Evolutionary conservation across 345 rosid species (phyloP).

Genomic region (Gossypium sturtianum): DNA sequence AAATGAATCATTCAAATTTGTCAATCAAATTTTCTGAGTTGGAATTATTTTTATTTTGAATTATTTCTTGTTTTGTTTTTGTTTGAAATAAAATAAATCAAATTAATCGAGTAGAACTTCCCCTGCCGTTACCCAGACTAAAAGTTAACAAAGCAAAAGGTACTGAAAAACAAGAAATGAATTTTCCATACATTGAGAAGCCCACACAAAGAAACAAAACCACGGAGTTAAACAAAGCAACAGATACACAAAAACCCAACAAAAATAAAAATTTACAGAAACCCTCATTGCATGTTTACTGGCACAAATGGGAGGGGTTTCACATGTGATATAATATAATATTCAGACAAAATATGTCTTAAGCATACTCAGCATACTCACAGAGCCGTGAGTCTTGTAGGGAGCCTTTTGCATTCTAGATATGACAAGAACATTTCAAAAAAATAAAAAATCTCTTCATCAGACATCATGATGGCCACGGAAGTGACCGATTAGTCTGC

Average conservation of each 20-base stretch:
- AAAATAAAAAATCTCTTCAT: slow-evolving; percentile 11
- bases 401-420: background rate
- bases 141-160: too few relatives aligned
- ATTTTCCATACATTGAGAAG: too few relatives aligned
- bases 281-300: slow-evolving; percentile 13
- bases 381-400: background rate
- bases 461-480: slow-evolving; percentile 30
- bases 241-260: slow-evolving; percentile 14
- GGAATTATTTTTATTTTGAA: too few relatives aligned
- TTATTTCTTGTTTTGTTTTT: too few relatives aligned
- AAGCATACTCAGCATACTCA: slow-evolving; percentile 8
- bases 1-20: too few relatives aligned
- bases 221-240: background rate
- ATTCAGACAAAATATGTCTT: background rate
- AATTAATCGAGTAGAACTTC: too few relatives aligned
- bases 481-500: slow-evolving; percentile 76
- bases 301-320: slow-evolving; percentile 24
- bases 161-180: too few relatives aligned
- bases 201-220: too few relatives aligned
- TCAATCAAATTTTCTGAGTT: too few relatives aligned
- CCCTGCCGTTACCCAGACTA: too few relatives aligned
- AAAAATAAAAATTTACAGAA: slow-evolving; percentile 24
- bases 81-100: too few relatives aligned
- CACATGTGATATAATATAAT: background rate
- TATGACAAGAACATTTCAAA: slow-evolving; percentile 2